These are phyloP conservation scores for Diaporthe citrichinensis DNA, from an alignment of 2,329 filamentous ascomycete genomes.

Conservation along the genomic window DNA sequence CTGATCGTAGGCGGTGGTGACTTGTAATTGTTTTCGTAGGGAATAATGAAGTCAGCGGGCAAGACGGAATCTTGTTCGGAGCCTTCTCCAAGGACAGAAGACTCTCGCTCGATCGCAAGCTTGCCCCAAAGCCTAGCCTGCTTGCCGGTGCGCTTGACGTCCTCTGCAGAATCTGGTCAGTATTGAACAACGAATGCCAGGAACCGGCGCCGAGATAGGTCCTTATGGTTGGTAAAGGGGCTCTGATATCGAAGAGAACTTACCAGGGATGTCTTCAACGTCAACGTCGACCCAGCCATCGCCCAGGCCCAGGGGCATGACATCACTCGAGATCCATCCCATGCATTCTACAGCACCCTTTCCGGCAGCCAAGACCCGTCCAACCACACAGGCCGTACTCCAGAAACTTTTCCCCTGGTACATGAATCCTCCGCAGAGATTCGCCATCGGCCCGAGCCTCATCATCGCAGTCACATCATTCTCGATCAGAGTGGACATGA, in stretches of 20 bases:
- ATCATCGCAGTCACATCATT: slow-evolving; percentile 72
- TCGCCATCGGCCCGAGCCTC: slow-evolving; percentile 72
- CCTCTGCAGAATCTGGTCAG: slow-evolving; percentile 53
- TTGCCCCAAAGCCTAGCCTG: slow-evolving; percentile 75
- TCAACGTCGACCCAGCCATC: slow-evolving; percentile 74
- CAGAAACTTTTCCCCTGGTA: slow-evolving; percentile 77
- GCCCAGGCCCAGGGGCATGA: slow-evolving; percentile 64
- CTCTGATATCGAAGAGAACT: slow-evolving; percentile 43
- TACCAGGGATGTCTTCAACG: slow-evolving; percentile 67
- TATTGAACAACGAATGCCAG: not conserved
- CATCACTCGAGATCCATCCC: slow-evolving; percentile 77
- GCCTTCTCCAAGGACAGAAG: slow-evolving; percentile 69
- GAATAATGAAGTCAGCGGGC: slow-evolving; percentile 74
- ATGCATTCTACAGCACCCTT: slow-evolving; percentile 75
- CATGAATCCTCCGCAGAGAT: slow-evolving; percentile 75
- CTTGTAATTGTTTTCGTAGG: slow-evolving; percentile 68
- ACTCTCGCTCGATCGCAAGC: slow-evolving; percentile 70
- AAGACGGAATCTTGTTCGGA: slow-evolving; percentile 67
- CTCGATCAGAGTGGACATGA: slow-evolving; percentile 77
- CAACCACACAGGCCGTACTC: slow-evolving; percentile 77
- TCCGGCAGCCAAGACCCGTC: slow-evolving; percentile 74
- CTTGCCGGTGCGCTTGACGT: slow-evolving; percentile 63
- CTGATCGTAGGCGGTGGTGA: slow-evolving; percentile 62
- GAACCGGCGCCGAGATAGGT: not conserved
- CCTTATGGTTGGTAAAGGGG: not conserved